Evolutionary conservation across 176 grass and related monocot genomes (phyloP).

Genomic region (Thalia dealbata): DNA sequence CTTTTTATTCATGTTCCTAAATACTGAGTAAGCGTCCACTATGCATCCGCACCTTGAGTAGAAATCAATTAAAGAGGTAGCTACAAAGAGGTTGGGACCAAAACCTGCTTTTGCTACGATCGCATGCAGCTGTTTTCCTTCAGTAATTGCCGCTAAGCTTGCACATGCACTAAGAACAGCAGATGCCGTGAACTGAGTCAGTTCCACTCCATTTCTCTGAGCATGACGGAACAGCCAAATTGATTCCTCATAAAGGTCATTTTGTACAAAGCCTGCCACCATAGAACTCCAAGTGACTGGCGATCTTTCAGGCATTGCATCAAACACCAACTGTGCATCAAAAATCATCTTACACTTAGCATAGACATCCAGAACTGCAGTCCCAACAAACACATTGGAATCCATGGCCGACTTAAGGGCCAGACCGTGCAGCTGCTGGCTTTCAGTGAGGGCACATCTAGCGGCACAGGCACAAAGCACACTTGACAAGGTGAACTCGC

Average conservation of each 20-base stretch:
- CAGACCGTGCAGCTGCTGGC: constrained; percentile 45
- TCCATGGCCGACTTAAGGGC: constrained; percentile 38
- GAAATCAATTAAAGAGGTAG: constrained; percentile 44
- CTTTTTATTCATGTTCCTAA: constrained; percentile 31
- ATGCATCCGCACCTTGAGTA: constrained; percentile 54
- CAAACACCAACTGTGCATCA: constrained; percentile 38
- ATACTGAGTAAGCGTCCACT: constrained; percentile 41
- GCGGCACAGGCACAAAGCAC: constrained; percentile 48
- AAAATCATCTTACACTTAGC: constrained; percentile 52
- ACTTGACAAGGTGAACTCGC: constrained; percentile 60
- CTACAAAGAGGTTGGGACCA: constrained; percentile 38
- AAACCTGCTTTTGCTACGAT: constrained; percentile 39
- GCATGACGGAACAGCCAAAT: constrained; percentile 28
- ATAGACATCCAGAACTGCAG: constrained; percentile 56
- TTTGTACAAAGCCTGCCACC: constrained; percentile 50
- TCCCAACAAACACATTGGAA: constrained; percentile 50
- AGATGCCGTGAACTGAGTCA: constrained; percentile 58
- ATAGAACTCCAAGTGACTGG: constrained; percentile 59
- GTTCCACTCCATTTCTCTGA: constrained; percentile 28
- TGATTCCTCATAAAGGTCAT: constrained; percentile 47
- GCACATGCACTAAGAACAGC: constrained; percentile 45
- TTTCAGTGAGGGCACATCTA: constrained; percentile 37
- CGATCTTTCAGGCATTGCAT: constrained; percentile 53
- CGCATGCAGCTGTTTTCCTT: constrained; percentile 50
- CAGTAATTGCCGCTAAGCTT: constrained; percentile 32